Percentiles rank a stretch among this genome's conserved stretches.
These are phyloP conservation scores for Gynandropsis gynandra DNA, from an alignment of 345 rosid genomes.

Conservation along the genomic window DNA sequence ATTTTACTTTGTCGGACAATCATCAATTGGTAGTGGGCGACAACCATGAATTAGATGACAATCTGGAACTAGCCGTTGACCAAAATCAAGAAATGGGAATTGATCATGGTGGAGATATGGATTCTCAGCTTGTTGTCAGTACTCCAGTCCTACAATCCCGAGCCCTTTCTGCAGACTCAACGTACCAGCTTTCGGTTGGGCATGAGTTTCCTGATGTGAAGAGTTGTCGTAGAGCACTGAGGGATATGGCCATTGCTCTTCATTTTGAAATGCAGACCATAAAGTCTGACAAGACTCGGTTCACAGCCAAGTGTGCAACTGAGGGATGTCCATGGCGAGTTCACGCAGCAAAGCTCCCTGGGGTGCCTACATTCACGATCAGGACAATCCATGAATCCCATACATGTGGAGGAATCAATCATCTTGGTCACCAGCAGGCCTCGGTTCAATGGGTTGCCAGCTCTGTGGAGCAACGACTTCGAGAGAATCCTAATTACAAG, in stretches of 20 bases:
- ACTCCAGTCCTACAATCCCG: slow-evolving; percentile 63
- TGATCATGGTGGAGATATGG: slow-evolving; percentile 31
- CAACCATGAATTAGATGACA: slow-evolving; percentile 51
- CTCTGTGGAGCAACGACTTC: slow-evolving; percentile 88
- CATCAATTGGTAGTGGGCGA: slow-evolving; percentile 52
- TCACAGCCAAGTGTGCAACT: slow-evolving; percentile 95
- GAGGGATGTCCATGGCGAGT: slow-evolving; percentile 99
- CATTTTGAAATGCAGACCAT: slow-evolving; percentile 97
- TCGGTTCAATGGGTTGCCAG: slow-evolving; percentile 98
- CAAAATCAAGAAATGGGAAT: slow-evolving; percentile 55
- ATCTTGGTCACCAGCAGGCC: slow-evolving; percentile 98
- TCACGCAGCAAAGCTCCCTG: slow-evolving; percentile 96
- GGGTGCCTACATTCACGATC: slow-evolving; percentile 93
- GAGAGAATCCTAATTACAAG: slow-evolving; percentile 87
- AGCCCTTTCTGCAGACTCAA: slow-evolving; percentile 37
- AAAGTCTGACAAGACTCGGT: slow-evolving; percentile 96
- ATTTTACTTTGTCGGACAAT: slow-evolving; percentile 42
- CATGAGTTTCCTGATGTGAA: slow-evolving; percentile 97
- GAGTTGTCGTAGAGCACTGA: slow-evolving; percentile 89
- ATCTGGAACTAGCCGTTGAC: slow-evolving; percentile 47
- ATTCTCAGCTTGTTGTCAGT: slow-evolving; percentile 36
- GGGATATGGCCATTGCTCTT: slow-evolving; percentile 94
- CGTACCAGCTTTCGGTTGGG: slow-evolving; percentile 67
- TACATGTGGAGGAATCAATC: slow-evolving; percentile 85
- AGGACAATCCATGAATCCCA: slow-evolving; percentile 86